Evolutionary conservation across 306 rosid species (phyloP).

Genomic region (Arachis stenosperma): DNA sequence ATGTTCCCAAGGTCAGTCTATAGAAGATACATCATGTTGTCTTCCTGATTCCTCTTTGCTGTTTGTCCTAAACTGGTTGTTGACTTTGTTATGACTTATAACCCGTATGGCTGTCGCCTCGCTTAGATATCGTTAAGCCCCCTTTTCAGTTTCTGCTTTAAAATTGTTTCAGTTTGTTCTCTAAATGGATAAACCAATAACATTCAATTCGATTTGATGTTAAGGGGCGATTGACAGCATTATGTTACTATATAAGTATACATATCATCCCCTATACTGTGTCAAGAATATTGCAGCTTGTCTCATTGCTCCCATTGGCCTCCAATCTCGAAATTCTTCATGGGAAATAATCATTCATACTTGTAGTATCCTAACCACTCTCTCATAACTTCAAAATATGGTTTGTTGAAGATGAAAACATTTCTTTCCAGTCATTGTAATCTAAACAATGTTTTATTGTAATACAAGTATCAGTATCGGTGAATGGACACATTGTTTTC

Average conservation of each 20-base stretch:
- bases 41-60: conserved; percentile 11
- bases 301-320: conserved; percentile 2
- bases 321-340: conserved; percentile 11
- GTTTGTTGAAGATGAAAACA: conserved; percentile 21
- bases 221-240: conserved; percentile 4
- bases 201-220: conserved; percentile 14
- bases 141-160: conserved; percentile 27
- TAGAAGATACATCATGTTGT: neutral
- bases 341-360: neutral
- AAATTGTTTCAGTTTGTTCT: conserved; percentile 2
- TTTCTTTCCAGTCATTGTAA: conserved; percentile 29
- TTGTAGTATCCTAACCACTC: neutral
- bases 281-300: conserved; percentile 9
- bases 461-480: neutral
- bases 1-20: conserved; percentile 66
- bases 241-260: neutral
- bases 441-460: neutral
- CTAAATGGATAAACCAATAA: conserved; percentile 13
- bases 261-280: neutral
- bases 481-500: conserved; percentile 9
- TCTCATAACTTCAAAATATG: neutral
- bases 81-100: neutral
- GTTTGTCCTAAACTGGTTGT: neutral
- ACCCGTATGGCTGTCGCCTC: neutral
- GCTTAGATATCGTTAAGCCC: conserved; percentile 11